Conservation (phyloP, 1,284 basidiomycete species). For the Ceratobasidium sp. region DNA sequence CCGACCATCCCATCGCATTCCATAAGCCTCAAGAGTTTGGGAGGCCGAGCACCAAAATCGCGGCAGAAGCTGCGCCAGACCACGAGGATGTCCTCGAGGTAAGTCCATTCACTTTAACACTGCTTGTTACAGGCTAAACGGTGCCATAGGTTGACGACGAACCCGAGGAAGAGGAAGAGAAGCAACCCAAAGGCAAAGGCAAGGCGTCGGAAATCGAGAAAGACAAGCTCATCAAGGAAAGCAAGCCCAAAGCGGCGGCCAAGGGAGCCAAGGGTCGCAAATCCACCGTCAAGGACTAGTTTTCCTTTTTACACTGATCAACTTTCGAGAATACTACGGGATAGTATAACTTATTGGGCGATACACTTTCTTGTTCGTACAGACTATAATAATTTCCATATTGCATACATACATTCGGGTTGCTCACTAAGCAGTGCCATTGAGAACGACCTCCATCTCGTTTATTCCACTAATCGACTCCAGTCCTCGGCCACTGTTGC, state of each 20-base stretch:
- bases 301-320: background rate
- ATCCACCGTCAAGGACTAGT: constrained; percentile 45
- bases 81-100: constrained; percentile 83
- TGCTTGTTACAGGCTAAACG: background rate
- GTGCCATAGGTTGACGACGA: constrained; percentile 53
- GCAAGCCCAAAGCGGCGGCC: constrained; percentile 51
- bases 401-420: background rate
- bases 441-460: constrained; percentile 61
- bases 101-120: constrained; percentile 44
- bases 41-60: constrained; percentile 72
- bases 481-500: constrained; percentile 46
- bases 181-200: constrained; percentile 51
- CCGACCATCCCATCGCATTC: constrained; percentile 89
- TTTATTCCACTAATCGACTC: constrained; percentile 49
- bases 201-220: constrained; percentile 54
- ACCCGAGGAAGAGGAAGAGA: constrained; percentile 55
- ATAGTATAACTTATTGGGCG: constrained; percentile 16
- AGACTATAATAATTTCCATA: constrained; percentile 21
- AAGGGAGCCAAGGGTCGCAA: constrained; percentile 43
- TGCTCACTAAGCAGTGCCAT: constrained; percentile 21
- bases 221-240: constrained; percentile 62
- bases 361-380: constrained; percentile 34
- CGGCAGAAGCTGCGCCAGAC: constrained; percentile 75
- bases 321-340: background rate
- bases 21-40: constrained; percentile 82